phyloP scores from a whole-genome alignment of 805 yeast species.

The Kazachstania viticola region DNA sequence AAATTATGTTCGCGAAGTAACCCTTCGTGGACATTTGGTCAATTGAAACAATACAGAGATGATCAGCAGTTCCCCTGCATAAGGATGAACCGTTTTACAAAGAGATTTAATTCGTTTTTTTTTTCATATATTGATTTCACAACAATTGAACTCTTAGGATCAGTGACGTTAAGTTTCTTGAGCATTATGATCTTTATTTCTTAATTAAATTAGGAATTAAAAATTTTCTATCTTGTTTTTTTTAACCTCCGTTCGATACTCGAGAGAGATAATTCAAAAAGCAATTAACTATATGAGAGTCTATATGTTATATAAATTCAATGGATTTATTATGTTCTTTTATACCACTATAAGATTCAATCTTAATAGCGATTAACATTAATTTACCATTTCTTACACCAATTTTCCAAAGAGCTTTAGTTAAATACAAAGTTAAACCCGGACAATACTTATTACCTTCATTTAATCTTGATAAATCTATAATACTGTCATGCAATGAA shows the following conservation, averaged over 20 bases:
- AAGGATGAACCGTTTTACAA: conserved; percentile 99
- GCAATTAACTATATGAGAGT: too few species aligned
- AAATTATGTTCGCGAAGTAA: conserved; percentile 14
- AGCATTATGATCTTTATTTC: too few species aligned
- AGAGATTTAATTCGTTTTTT: conserved; percentile 92
- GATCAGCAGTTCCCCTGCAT: conserved; percentile 99
- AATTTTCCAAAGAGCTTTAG: conserved; percentile 16
- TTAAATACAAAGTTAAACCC: conserved; percentile 12
- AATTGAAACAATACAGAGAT: conserved; percentile 99
- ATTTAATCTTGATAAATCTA: conserved; percentile 4
- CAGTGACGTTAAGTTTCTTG: too few species aligned
- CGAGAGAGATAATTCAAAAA: neutral
- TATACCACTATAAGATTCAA: conserved; percentile 11
- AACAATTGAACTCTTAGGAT: too few species aligned
- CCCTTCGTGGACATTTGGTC: conserved; percentile 82
- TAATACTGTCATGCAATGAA: conserved; percentile 7
- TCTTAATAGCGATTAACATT: conserved; percentile 14
- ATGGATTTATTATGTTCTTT: conserved; percentile 14
- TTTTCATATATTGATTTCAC: too few species aligned
- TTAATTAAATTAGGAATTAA: neutral
- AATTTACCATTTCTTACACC: conserved; percentile 11
- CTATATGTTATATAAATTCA: conserved; percentile 7
- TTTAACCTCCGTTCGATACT: neutral
- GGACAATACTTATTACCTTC: conserved; percentile 3
- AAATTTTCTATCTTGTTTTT: neutral